Base-by-base conservation (phyloP, 2,329 filamentous ascomycete species). In the Chaetomium olivaceum region DNA sequence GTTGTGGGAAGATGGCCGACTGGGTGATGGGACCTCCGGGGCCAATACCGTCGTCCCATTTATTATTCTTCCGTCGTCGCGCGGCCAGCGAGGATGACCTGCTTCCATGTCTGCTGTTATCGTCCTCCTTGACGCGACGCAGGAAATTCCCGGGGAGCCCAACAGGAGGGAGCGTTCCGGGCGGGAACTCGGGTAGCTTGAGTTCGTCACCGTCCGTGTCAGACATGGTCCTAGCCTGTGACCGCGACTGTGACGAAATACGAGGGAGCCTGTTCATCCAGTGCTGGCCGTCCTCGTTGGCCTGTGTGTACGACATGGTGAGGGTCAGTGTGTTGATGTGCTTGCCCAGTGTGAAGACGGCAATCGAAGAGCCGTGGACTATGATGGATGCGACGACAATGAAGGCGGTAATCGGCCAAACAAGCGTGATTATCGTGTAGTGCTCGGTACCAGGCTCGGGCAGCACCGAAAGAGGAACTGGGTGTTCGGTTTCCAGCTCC, bases 321-420 rank as follows among this genome's bases (percentile, higher is more conserved):
- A 99, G 83, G 0, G 92, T 93, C 71, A 99, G 80, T 0, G 95
- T 98, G 80, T 98, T 98, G 85, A 99, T 99, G 67, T 91, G 93
- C 78, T 98, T 99, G 73, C 95, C 95, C 1, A 99, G 86, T 0
- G 95, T 98, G 73, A 99, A 99, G 9, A 99, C 95, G 5, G 95
- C 95, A 72, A 99, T 91, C 0, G 95, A 98, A n/a, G 95, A 98
- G 25, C 95, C 95, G 74, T 99, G 95, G 1, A 99, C 92, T 46
- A 98, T 79, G 73, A 99, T 99, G 14, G 95, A 99, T 3, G 91
- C 85, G 61, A 99, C 91, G 67, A 99, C 94, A 73, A 99, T 81
- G 78, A 99, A 99, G 0, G 92, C 92, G 0, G 91, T 92, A 65
- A 99, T 93, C 0, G 95, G 95, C 95, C 95, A 99, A 57, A 99